phyloP scores from a whole-genome alignment of 176 grass and related monocot species.

The Triticum timopheevii region DNA sequence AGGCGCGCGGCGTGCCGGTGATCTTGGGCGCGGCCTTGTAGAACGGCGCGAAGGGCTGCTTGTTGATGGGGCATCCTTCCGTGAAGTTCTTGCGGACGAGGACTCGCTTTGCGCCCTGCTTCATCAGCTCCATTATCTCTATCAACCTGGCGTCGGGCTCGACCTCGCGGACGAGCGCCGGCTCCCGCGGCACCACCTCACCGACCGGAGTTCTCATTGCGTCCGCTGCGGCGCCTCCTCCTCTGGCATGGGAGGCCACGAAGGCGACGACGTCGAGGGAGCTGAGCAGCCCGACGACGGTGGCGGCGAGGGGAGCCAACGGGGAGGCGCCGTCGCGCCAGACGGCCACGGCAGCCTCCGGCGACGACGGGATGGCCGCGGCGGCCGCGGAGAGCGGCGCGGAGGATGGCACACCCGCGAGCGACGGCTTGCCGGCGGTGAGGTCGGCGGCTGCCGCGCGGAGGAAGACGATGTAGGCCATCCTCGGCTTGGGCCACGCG shows the following conservation, averaged over 20 bases:
- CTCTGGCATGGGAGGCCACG: slow-evolving; percentile 23
- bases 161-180: slow-evolving; percentile 44
- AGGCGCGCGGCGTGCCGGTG: slow-evolving; percentile 15
- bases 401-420: slow-evolving; percentile 51
- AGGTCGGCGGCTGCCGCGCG: slow-evolving; percentile 47
- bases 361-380: slow-evolving; percentile 40
- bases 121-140: slow-evolving; percentile 64
- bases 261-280: slow-evolving; percentile 65
- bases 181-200: slow-evolving; percentile 53
- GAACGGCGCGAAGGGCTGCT: slow-evolving; percentile 47
- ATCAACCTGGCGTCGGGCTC: slow-evolving; percentile 59
- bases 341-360: slow-evolving; percentile 60
- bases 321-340: slow-evolving; percentile 35
- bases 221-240: neutral
- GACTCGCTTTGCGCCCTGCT: slow-evolving; percentile 45
- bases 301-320: slow-evolving; percentile 25
- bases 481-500: neutral
- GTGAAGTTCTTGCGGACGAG: slow-evolving; percentile 49
- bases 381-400: slow-evolving; percentile 47
- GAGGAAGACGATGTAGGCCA: slow-evolving; percentile 59
- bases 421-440: slow-evolving; percentile 60
- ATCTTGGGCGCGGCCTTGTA: slow-evolving; percentile 47
- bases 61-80: slow-evolving; percentile 27
- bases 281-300: slow-evolving; percentile 53
- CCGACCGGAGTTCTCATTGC: slow-evolving; percentile 46